Percentiles rank a stretch among this genome's conserved stretches.
phyloP scores from a whole-genome alignment of 257 asterid genomes.

The Euphrasia confusa region DNA sequence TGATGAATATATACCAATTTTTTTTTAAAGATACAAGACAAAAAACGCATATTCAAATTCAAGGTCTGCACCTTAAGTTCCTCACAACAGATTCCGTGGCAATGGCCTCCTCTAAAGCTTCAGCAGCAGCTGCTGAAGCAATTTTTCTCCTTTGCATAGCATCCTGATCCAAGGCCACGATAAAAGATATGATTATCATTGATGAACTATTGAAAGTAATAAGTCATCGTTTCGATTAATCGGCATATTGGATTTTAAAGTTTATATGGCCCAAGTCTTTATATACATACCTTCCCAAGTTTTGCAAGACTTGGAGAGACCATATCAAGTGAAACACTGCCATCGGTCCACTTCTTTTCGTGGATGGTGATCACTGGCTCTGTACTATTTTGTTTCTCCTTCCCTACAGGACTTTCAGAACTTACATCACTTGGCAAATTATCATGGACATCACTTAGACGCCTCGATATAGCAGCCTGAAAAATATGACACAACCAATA shows the following conservation, averaged over 20 bases:
- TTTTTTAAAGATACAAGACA: too few species aligned
- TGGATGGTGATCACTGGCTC: slow-evolving; percentile 85
- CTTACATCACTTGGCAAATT: slow-evolving; percentile 40
- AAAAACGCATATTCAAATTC: background rate
- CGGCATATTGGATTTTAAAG: background rate
- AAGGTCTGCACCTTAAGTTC: slow-evolving; percentile 54
- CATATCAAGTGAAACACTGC: slow-evolving; percentile 61
- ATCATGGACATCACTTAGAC: slow-evolving; percentile 79
- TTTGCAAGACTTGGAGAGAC: slow-evolving; percentile 65
- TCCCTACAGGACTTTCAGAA: slow-evolving; percentile 27
- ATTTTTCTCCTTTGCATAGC: slow-evolving; percentile 80
- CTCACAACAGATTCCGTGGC: slow-evolving; percentile 79
- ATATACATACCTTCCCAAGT: slow-evolving; percentile 68
- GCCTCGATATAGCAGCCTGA: slow-evolving; percentile 95
- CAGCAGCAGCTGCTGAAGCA: slow-evolving; percentile 94
- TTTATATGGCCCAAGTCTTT: background rate
- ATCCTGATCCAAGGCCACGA: slow-evolving; percentile 46
- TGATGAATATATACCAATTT: too few species aligned
- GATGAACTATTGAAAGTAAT: background rate
- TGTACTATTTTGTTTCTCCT: slow-evolving; percentile 37
- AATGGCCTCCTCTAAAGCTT: slow-evolving; percentile 95
- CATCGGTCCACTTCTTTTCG: slow-evolving; percentile 99
- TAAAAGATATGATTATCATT: background rate
- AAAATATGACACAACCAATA: background rate
- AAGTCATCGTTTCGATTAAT: background rate